Evolutionary conservation across 2,329 filamentous ascomycete genomes (phyloP).

Genomic region (Pseudonectria foliicola): DNA sequence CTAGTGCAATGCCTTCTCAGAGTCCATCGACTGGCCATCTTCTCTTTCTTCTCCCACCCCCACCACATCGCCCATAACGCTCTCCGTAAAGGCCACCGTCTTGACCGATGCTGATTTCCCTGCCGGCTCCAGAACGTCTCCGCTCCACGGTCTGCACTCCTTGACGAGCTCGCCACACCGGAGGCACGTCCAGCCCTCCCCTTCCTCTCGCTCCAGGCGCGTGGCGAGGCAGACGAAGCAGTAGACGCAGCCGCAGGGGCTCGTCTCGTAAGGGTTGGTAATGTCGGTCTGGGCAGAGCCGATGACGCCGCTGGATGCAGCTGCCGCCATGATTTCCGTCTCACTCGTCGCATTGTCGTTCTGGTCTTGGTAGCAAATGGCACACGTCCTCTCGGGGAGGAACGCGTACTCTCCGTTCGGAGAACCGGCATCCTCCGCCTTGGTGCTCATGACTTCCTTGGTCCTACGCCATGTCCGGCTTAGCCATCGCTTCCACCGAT

Average conservation of each 20-base stretch:
- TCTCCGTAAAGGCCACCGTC: constrained; percentile 57
- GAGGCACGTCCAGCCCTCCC: constrained; percentile 87
- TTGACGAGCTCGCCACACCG: constrained; percentile 79
- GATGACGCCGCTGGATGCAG: constrained; percentile 67
- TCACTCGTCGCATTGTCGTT: constrained; percentile 66
- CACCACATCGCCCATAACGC: constrained; percentile 32
- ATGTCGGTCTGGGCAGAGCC: constrained; percentile 88
- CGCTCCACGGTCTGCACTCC: constrained; percentile 84
- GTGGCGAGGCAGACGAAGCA: constrained; percentile 95
- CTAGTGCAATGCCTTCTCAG: constrained; percentile 18
- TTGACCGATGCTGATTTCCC: constrained; percentile 40
- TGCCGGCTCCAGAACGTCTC: constrained; percentile 68
- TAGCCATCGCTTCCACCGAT: constrained; percentile 88
- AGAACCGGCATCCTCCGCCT: constrained; percentile 39
- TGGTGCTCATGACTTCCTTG: constrained; percentile 53
- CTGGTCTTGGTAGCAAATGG: constrained; percentile 93
- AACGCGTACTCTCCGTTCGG: constrained; percentile 71
- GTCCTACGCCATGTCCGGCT: constrained; percentile 77
- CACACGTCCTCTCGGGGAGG: constrained; percentile 87
- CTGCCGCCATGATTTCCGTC: constrained; percentile 65
- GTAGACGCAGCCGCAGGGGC: constrained; percentile 86
- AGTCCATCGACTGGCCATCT: constrained; percentile 1
- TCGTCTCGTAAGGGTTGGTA: constrained; percentile 90
- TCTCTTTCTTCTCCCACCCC: constrained; percentile 22
- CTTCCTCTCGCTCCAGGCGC: constrained; percentile 83